Base-by-base conservation (phyloP, 2,329 filamentous ascomycete genomes). In the Leptographium radiaticola region DNA sequence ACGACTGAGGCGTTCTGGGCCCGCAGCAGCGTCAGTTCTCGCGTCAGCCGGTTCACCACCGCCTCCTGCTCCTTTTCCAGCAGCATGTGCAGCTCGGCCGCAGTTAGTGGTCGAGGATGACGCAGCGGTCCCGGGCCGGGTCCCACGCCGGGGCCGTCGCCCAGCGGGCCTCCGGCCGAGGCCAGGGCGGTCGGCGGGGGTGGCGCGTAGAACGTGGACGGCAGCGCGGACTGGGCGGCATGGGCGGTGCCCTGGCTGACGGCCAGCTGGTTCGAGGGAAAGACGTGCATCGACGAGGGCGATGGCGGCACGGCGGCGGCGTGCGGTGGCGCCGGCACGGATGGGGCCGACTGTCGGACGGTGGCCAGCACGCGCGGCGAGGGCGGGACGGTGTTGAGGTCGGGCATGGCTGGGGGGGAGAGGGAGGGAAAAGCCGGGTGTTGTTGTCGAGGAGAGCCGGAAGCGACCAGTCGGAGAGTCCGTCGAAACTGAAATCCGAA, bases 61-160 rank as follows among this genome's bases (percentile, higher is more conserved):
- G 89, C 87, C 68, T 97, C 91, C 63, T 97, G 90, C 66, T 97
- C 91, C 68, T 94, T 93, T 69, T 97, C 91, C 31, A 96, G 75
- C 70, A 95, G 82, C 56, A 87, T 75, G 67, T 96, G 89, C 57
- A 97, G 75, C 67, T 97, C 91, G 4, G 89, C 86, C 1, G 89
- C 84, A 0, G 91, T 96, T 66, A 96, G 71, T 4, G 90, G 90
- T 39, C 88, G 80, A 7, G 91, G 90, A 66, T 95, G 90, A 58
- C 91, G 81, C 62, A 94, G 71, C 5, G 91, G 90, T 0, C 86
- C 87, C 54, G 81, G 80, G 0, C 81, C 81, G 36, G 72, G 65
- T 33, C 73, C 75, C 47, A 79, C 74, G 15, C 71, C 74, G 1
- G 71, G 67, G 55, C 70, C 70, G 59, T 71, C 66, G 43, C 63